Percentiles rank a stretch among this genome's conserved stretches.
These are phyloP conservation scores for Fomitopsis schrenkii DNA, from an alignment of 1,284 basidiomycete genomes.

Conservation along the genomic window DNA sequence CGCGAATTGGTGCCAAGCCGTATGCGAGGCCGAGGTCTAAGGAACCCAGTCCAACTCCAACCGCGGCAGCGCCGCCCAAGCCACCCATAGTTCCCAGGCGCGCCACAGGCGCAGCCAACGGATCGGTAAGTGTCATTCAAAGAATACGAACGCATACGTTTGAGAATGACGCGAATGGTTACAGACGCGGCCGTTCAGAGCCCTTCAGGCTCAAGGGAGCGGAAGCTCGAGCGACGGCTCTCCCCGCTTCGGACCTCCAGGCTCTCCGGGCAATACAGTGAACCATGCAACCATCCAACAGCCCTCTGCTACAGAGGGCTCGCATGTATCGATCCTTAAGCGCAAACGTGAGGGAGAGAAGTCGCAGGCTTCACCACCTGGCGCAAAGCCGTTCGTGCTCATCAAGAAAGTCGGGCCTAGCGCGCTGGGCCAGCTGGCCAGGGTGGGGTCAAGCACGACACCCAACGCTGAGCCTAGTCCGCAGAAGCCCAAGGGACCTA, in stretches of 20 bases:
- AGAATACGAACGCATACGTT: not conserved
- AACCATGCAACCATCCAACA: not conserved
- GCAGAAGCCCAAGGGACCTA: constrained; percentile 13
- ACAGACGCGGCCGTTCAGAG: constrained; percentile 11
- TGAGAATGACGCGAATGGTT: not conserved
- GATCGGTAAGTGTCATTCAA: not conserved
- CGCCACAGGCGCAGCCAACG: constrained; percentile 2
- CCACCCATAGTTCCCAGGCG: constrained; percentile 1
- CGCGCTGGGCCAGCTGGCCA: constrained; percentile 16
- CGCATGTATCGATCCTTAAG: constrained; percentile 26
- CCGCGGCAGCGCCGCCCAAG: constrained; percentile 1
- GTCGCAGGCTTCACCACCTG: constrained; percentile 17
- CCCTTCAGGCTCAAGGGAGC: constrained; percentile 20
- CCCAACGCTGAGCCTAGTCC: constrained; percentile 7
- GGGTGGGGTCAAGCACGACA: constrained; percentile 3
- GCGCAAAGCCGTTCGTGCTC: constrained; percentile 20
- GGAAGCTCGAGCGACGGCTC: constrained; percentile 2
- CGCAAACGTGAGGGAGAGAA: constrained; percentile 36
- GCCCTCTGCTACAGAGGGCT: constrained; percentile 1
- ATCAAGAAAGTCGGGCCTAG: constrained; percentile 24
- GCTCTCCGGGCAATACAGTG: not conserved
- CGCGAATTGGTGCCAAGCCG: constrained; percentile 62
- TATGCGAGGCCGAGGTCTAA: constrained; percentile 37
- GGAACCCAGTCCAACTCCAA: constrained; percentile 2
- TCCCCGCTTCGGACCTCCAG: constrained; percentile 1